phyloP scores from a whole-genome alignment of 2,329 filamentous ascomycete genomes.

The Leptodontidium sp. region DNA sequence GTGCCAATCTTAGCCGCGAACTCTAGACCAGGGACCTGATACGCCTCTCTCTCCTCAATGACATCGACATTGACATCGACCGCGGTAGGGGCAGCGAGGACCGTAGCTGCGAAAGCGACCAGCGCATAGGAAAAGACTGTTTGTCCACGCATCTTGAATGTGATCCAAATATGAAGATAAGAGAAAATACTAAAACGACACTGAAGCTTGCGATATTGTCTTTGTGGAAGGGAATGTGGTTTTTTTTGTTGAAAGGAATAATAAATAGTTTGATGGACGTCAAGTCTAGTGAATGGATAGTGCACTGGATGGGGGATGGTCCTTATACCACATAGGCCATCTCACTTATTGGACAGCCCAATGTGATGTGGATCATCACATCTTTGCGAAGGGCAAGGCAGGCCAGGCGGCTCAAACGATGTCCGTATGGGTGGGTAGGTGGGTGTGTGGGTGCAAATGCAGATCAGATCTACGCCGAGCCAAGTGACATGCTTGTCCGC shows the following conservation, averaged over 20 bases:
- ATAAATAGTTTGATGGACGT: background rate
- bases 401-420: conserved; percentile 5
- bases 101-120: conserved; percentile 33
- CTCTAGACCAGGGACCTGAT: conserved; percentile 2
- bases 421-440: background rate
- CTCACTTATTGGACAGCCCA: background rate
- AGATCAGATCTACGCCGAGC: background rate
- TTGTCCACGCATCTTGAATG: conserved; percentile 35
- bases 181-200: conserved; percentile 18
- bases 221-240: background rate
- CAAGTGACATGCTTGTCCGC: conserved; percentile 3
- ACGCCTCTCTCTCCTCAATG: conserved; percentile 24
- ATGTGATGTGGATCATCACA: conserved; percentile 1
- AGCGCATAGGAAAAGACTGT: conserved; percentile 35
- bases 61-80: conserved; percentile 13
- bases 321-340: background rate
- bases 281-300: background rate
- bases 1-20: conserved; percentile 18
- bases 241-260: background rate
- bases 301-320: background rate
- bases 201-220: conserved; percentile 18
- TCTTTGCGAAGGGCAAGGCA: background rate
- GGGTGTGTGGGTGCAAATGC: background rate
- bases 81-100: conserved; percentile 26
- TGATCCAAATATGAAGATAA: background rate